Evolutionary conservation across 1,139 yeast species (phyloP).

Genomic region (Pneumocystis murina): DNA sequence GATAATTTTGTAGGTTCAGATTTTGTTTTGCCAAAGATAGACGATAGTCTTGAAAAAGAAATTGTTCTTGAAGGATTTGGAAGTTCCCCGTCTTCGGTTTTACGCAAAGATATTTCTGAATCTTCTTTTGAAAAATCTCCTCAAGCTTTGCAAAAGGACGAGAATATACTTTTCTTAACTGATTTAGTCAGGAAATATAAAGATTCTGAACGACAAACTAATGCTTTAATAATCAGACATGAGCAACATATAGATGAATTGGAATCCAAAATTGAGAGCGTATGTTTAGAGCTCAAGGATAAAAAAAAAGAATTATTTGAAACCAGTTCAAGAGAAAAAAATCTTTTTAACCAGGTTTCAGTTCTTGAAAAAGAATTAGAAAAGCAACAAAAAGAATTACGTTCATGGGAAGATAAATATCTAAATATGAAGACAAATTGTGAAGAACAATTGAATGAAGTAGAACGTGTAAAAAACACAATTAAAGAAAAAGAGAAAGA

Average conservation of each 20-base stretch:
- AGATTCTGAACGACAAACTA: background rate
- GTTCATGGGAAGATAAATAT: background rate
- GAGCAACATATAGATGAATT: background rate
- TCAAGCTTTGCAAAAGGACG: background rate
- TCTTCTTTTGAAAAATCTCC: background rate
- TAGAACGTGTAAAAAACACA: background rate
- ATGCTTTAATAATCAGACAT: background rate
- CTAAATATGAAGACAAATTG: background rate
- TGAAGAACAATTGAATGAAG: background rate
- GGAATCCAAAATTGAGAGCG: background rate
- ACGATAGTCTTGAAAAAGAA: background rate
- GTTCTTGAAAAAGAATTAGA: conserved; percentile 1
- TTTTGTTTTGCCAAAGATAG: background rate
- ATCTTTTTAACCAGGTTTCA: background rate
- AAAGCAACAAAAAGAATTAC: background rate
- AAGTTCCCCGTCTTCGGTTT: background rate
- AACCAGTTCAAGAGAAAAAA: background rate
- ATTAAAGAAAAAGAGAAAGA: background rate
- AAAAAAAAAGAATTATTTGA: background rate
- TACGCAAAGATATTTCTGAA: background rate
- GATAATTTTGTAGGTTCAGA: background rate
- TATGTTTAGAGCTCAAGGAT: background rate
- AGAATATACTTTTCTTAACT: background rate
- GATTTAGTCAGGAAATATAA: background rate
- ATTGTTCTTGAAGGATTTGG: background rate